Percentiles rank a stretch among this genome's conserved stretches.
phyloP scores from a whole-genome alignment of 2,329 filamentous ascomycete genomes.

The Ophiostoma sp. region DNA sequence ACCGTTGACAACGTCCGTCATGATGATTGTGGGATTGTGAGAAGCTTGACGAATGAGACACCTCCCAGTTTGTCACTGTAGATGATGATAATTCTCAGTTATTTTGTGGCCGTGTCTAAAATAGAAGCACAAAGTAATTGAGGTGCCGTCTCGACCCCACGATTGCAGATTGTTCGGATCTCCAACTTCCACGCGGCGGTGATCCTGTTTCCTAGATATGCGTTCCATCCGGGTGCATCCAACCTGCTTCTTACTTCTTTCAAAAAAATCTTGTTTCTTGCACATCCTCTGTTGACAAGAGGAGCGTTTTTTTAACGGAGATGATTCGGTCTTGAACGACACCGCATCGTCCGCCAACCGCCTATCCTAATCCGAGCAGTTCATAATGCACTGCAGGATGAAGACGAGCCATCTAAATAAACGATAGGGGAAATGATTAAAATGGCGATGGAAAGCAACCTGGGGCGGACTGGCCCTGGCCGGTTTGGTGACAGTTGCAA shows the following conservation, averaged over 20 bases:
- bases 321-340: constrained; percentile 8
- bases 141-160: background rate
- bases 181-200: background rate
- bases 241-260: too few relatives aligned
- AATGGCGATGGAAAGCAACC: background rate
- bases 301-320: background rate
- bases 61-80: too few relatives aligned
- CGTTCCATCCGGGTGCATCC: too few relatives aligned
- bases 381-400: background rate
- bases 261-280: background rate
- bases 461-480: background rate
- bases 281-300: background rate
- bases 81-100: too few relatives aligned
- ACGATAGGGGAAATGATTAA: background rate
- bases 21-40: background rate
- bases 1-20: background rate
- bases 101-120: background rate
- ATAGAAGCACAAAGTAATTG: background rate
- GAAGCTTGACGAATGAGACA: background rate
- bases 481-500: background rate
- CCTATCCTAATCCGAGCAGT: background rate
- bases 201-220: too few relatives aligned
- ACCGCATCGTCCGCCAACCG: background rate
- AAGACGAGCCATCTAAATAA: constrained; percentile 1
- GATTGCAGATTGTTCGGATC: background rate